Base-by-base conservation (phyloP, 1,284 basidiomycete genomes). In the Cutaneotrichosporon cyanovorans region DNA sequence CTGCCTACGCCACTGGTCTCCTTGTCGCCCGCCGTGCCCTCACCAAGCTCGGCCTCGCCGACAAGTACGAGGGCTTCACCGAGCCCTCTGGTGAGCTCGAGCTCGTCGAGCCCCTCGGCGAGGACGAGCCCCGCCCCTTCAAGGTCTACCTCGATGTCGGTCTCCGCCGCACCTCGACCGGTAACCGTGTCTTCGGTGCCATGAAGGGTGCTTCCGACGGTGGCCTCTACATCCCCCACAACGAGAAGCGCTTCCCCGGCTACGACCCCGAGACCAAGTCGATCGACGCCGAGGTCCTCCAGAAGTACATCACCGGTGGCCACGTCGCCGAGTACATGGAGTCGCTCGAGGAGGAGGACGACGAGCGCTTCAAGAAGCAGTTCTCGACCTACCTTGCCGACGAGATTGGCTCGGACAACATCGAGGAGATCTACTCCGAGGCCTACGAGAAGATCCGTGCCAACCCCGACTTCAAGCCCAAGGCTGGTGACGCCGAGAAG, bases 301-400 rank as follows among this genome's bases (percentile, higher is more conserved):
- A 93, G 73, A 92, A 91, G 76, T 99, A 99, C 79, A 98, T 99
- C 74, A 90, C 81, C 67, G 93, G 91, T 73, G 92, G 92, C 46
- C 92, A 99, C 74, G 84, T 99, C 53, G 89, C 95, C 54, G 95
- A 98, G 76, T 99, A 97, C 80, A 98, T 98, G 95, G 90, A 98
- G 77, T 86, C 83, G 42, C 78, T 98, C 51, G 95, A 99, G 77
- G 95, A 99, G 80, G 95, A 99, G 77, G 95, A 99, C 72, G 95
- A 97, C 69, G 93, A 97, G 76, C 80, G 91, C 65, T 97, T 97
- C 82, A 96, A 96, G 82, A 97, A 93, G 80, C 93, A 97, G 72
- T 97, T 97, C 76, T 69, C 93, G 12, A 80, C 82, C 32, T 97
- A 97, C 76, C 88, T 99, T 57, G 90, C 87, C 40, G 90, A 95